Base-by-base conservation (phyloP, 2,329 filamentous ascomycete genomes). In the Chalara sp. region DNA sequence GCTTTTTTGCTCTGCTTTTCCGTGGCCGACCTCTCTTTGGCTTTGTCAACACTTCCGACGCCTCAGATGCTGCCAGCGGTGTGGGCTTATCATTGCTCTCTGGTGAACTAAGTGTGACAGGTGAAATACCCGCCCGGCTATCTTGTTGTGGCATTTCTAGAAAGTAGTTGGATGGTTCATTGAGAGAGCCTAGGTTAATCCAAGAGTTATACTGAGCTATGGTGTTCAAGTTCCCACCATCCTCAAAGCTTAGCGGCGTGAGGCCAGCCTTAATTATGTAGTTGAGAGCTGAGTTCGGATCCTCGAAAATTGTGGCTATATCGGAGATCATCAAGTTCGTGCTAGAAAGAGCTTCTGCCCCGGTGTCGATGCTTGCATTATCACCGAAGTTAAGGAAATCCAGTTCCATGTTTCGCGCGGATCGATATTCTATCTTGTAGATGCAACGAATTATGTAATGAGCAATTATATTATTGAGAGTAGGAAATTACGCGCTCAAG, bases 1-100 rank as follows among this genome's bases (percentile, higher is more conserved):
- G 21, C 49, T 54, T 56, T 39, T 53, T 51, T 42, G 44, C 46
- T 35, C 37, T 32, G 43, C 30, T 12, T 32, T 44, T 41, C 21
- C 42, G 13, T 6, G 32, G 30, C 48, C 37, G 46, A 43, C 6
- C 11, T 11, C 35, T 40, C 46, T 48, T 45, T 40, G 43, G 39
- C 43, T 45, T 45, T 6, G 13, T 31, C 10, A n/a, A n/a, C 8
- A 37, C n/a, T n/a, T 37, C 35, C 8, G 2, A n/a, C 4, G 35
- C 35, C 35, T 37, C 35, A 37, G 35, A 37, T 2, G 35, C 35
- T 8, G 35, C n/a, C 21, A 21, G 21, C 21, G 21, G 21, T 21
- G 21, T 21, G 21, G 21, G 21, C 21, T 21, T 21, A 3, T 21
- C 21, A 21, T 21, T 21, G 21, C 21, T 21, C 21, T 21, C 21